Conservation (phyloP, 2,329 filamentous ascomycete genomes). For the Colletotrichum lindemuthianum region DNA sequence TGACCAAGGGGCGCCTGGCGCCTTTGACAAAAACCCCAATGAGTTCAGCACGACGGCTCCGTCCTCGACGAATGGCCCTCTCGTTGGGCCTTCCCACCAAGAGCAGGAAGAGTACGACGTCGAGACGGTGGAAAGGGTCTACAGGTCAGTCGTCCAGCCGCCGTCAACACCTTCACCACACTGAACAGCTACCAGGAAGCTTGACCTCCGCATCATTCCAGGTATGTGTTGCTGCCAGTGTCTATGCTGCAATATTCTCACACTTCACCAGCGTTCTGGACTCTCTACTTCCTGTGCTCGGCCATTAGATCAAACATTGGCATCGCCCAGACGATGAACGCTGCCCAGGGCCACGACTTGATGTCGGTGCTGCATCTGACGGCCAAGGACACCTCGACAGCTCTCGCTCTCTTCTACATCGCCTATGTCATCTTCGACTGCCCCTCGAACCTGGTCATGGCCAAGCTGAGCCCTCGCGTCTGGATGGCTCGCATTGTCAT, state of each 20-base stretch:
- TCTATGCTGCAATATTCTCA: neutral
- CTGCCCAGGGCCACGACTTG: conserved; percentile 76
- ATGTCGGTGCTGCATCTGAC: conserved; percentile 74
- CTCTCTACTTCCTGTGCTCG: conserved; percentile 90
- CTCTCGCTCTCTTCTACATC: conserved; percentile 89
- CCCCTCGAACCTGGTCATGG: conserved; percentile 91
- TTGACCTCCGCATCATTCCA: conserved; percentile 69
- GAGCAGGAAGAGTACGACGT: conserved; percentile 55
- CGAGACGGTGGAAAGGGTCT: conserved; percentile 64
- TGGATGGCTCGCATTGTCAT: conserved; percentile 96
- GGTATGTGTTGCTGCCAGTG: conserved; percentile 45
- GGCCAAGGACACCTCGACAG: conserved; percentile 82
- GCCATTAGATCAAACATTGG: conserved; percentile 93
- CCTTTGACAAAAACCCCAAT: conserved; percentile 44
- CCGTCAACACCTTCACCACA: neutral
- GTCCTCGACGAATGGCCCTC: conserved; percentile 1
- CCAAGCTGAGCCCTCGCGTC: conserved; percentile 80
- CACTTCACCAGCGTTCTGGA: conserved; percentile 75
- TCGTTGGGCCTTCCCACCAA: conserved; percentile 33
- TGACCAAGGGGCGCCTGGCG: conserved; percentile 42
- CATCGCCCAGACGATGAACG: conserved; percentile 95
- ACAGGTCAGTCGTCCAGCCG: conserved; percentile 47
- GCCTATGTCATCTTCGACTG: conserved; percentile 91
- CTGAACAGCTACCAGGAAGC: conserved; percentile 50
- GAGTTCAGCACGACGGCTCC: conserved; percentile 25